Evolutionary conservation across 2,329 filamentous ascomycete species (phyloP).

Genomic region (Colletotrichum coccodes): DNA sequence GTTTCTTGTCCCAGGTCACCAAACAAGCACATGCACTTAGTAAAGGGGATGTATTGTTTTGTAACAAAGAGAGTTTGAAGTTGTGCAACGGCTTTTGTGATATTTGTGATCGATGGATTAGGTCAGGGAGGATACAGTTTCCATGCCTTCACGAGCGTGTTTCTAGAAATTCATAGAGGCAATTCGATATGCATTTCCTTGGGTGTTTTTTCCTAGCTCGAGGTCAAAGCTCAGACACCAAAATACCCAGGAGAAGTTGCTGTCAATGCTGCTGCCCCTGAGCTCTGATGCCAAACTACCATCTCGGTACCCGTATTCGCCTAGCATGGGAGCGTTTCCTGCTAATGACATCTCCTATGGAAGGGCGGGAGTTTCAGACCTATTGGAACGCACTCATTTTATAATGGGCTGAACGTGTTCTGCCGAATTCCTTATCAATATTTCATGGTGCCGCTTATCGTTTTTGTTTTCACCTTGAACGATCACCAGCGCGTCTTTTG

Average conservation of each 20-base stretch:
- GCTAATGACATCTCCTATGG: background rate
- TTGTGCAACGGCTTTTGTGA: too few species aligned
- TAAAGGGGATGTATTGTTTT: too few species aligned
- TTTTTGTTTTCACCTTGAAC: background rate
- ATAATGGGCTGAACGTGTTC: background rate
- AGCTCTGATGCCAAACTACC: background rate
- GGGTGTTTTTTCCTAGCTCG: background rate
- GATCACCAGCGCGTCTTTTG: background rate
- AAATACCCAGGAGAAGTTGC: background rate
- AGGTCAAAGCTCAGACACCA: background rate
- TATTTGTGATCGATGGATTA: too few species aligned
- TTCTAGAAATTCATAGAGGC: background rate
- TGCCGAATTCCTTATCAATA: background rate
- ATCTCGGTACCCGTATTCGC: background rate
- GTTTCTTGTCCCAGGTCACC: background rate
- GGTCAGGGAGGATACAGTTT: background rate
- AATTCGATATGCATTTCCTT: background rate
- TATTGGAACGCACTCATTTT: background rate
- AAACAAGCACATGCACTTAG: too few species aligned
- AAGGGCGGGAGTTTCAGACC: background rate
- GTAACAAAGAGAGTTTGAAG: too few species aligned
- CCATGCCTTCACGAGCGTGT: background rate
- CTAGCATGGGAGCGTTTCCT: background rate
- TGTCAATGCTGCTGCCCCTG: background rate
- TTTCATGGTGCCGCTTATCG: background rate